Base-by-base conservation (phyloP, 2,329 filamentous ascomycete genomes). In the Fusarium sp. region DNA sequence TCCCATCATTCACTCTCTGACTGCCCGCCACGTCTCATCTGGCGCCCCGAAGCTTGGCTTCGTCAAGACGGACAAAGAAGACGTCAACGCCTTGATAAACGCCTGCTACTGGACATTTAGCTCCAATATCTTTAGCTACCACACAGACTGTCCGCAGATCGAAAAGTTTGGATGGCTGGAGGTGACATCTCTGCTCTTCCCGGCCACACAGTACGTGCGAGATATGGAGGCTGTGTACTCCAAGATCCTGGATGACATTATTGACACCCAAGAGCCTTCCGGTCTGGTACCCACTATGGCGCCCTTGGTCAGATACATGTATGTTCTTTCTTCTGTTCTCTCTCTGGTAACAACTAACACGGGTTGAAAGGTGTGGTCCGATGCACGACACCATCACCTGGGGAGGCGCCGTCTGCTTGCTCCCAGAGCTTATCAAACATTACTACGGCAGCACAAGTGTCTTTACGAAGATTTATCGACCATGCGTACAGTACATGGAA, bases 121-220 rank as follows among this genome's bases (percentile, higher is more conserved):
- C 42, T 82, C 79, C 54, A 85, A 85, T 69, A 77, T 85, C 18
- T 85, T 85, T 70, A 85, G 83, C 63, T 87, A 86, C 74, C 85
- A 87, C 68, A 87, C 85, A 3, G 85, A 87, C 71, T 86, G 84
- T 65, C 84, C 83, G 7, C 84, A 85, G 69, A 84, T 86, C 36
- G 84, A 87, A 71, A 87, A 87, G 67, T 87, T 87, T 47, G 85
- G 84, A 1, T 87, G 85, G 85, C 81, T 86, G 0, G 85, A 87
- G 74, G 85, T 86, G 7, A 85, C 85, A 1, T 82, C 84, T 62
- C 78, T 87, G 13, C 83, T 87, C 7, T 82, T 83, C 16, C 84
- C 85, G 0, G 82, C 84, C 0, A 86, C 85, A 1, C 85, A 86
- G 63, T 86, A 86, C 61, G 81, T 86, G 25, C 82, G 84, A 8